These are phyloP conservation scores for Botryobasidium botryosum DNA, from an alignment of 768 basidiomycete genomes.

Conservation along the genomic window DNA sequence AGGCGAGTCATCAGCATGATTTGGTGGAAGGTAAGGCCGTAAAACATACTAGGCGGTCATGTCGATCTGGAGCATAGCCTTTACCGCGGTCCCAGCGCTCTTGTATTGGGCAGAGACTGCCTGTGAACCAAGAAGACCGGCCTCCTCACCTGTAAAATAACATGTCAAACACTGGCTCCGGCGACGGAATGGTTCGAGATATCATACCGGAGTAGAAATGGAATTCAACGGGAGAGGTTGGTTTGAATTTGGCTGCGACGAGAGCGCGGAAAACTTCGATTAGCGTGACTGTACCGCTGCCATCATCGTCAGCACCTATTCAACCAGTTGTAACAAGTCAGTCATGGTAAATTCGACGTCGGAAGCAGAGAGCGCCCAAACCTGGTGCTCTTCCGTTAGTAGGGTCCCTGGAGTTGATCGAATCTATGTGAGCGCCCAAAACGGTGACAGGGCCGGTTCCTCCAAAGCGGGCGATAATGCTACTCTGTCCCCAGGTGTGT, in stretches of 20 bases:
- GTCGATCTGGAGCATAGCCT: conserved; percentile 48
- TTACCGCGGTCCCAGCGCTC: conserved; percentile 29
- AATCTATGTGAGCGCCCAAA: conserved; percentile 8
- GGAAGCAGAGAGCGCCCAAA: too few relatives aligned
- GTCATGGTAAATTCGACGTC: not conserved
- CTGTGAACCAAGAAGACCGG: conserved; percentile 66
- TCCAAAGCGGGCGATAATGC: not conserved
- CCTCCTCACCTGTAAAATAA: too few relatives aligned
- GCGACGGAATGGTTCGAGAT: too few relatives aligned
- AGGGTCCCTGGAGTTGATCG: conserved; percentile 7
- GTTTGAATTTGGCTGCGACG: conserved; percentile 49
- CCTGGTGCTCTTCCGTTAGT: conserved; percentile 7
- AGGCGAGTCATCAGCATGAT: too few relatives aligned
- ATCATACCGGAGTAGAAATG: too few relatives aligned
- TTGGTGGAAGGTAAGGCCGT: too few relatives aligned
- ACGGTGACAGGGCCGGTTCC: conserved; percentile 1
- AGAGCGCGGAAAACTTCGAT: conserved; percentile 60
- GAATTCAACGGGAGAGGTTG: conserved; percentile 52
- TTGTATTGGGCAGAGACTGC: conserved; percentile 37
- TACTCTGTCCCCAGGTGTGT: not conserved
- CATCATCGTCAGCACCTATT: conserved; percentile 48
- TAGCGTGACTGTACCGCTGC: conserved; percentile 56
- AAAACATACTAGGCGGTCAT: conserved; percentile 11
- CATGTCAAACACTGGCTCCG: too few relatives aligned
- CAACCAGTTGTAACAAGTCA: not conserved